Evolutionary conservation across 2,329 filamentous ascomycete species (phyloP), one percentile per base, ranked within the genome.

Genomic region (Talaromyces sp.): DNA sequence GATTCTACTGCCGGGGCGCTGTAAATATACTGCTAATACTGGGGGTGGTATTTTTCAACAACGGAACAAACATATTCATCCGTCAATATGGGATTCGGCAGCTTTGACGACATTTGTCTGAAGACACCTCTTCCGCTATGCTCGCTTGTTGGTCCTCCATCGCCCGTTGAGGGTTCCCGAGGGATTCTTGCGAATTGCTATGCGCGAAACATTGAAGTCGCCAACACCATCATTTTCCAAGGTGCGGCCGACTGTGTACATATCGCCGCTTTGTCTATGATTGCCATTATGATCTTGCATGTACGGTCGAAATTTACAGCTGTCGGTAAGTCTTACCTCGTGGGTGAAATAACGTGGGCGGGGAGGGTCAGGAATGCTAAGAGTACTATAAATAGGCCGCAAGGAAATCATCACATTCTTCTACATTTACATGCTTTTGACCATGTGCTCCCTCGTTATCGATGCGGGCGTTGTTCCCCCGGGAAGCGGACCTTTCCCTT

Each of bases 151-250:
- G 95, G 95, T 19, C 85, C 88, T 33, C 67, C 73, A 6, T 78
- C 78, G n/a, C 68, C 75, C 53, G 85, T 89, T 69, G 87, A 87
- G 32, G 86, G 92, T 66, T 83, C 85, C 61, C 84, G 88, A 13
- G 91, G 92, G 68, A 95, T 97, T 66, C 89, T 96, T 75, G 87
- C 95, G 61, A 86, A 88, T 72, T 99, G 95, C 82, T 98, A 93
- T 79, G 91, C 95, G 63, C 88, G 95, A 63, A 96, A 95, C 71
- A 93, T 99, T 76, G 93, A 97, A 77, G 78, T 98, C 67, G 95
- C 93, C 68, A 99, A 99, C 80, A 99, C 95, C 47, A 93, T 98
- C 79, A 99, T 99, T 72, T 99, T 99, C 75, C 88, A 98, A 78
- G 91, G 88, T 72, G 95, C 93, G 30, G 88, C 92, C 25, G 91